Evolutionary conservation across 257 asterid species (phyloP).

Genomic region (Solanum gandarillasii): DNA sequence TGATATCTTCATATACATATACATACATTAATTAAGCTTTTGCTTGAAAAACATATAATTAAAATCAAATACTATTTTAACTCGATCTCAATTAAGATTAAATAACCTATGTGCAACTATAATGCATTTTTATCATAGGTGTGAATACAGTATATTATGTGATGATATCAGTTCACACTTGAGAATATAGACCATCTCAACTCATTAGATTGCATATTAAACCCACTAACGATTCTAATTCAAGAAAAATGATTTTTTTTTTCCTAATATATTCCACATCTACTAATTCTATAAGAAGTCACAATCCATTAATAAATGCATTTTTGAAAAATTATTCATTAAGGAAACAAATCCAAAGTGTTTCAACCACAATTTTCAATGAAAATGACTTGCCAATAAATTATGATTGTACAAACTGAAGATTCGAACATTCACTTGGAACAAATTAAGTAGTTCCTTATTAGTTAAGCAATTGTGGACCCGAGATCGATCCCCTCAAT

Average conservation of each 20-base stretch:
- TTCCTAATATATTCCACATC: background rate
- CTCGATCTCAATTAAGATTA: too few relatives aligned
- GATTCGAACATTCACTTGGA: background rate
- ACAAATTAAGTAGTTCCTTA: background rate
- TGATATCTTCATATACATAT: too few relatives aligned
- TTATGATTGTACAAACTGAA: background rate
- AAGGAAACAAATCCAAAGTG: background rate
- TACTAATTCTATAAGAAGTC: background rate
- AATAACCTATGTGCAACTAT: background rate
- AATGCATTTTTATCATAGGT: background rate
- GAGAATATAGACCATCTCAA: background rate
- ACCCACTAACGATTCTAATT: background rate
- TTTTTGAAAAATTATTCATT: background rate
- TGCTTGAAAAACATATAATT: too few relatives aligned
- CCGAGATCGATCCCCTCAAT: background rate
- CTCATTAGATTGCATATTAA: background rate
- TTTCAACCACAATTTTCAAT: background rate
- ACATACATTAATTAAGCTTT: too few relatives aligned
- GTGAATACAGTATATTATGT: background rate
- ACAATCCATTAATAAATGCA: background rate
- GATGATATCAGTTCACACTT: background rate
- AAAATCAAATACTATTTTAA: background rate
- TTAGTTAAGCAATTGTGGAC: background rate
- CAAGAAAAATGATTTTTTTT: background rate
- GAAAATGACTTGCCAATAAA: background rate